Conservation (phyloP, 139 green algal species). For the Pleodorina starrii region DNA sequence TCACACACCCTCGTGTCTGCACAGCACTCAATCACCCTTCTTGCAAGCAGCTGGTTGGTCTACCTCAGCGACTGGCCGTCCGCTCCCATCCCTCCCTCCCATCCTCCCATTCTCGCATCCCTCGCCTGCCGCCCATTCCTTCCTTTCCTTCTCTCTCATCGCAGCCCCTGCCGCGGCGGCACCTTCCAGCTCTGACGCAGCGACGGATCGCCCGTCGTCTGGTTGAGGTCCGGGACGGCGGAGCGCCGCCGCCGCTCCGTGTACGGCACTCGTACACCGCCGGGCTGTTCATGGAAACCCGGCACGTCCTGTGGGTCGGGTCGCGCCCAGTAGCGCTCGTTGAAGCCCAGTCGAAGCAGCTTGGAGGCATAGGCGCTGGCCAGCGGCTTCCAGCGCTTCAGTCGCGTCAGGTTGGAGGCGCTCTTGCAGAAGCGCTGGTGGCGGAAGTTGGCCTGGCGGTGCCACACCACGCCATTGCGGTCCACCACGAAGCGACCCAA, state of each 20-base stretch:
- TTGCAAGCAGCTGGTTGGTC: no score
- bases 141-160: no score
- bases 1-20: no score
- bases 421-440: conserved; percentile 35
- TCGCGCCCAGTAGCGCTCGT: conserved; percentile 43
- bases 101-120: no score
- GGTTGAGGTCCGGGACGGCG: not conserved
- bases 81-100: no score
- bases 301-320: conserved; percentile 35
- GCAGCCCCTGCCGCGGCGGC: not conserved
- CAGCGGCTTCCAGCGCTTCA: conserved; percentile 53
- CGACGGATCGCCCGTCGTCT: conserved; percentile 23
- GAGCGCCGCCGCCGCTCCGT: not conserved
- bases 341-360: conserved; percentile 40
- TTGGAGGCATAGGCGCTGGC: conserved; percentile 9
- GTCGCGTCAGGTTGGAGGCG: not conserved
- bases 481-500: conserved; percentile 51
- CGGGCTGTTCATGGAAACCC: conserved; percentile 4
- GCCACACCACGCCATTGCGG: conserved; percentile 49
- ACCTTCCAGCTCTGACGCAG: conserved; percentile 40
- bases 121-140: no score
- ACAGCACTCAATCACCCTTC: no score
- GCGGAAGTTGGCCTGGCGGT: conserved; percentile 51
- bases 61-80: no score
- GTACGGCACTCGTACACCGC: not conserved